Evolutionary conservation across 495 filamentous ascomycete genomes (phyloP), one percentile per base, ranked within the genome.

Genomic region (Xylaria venustula): DNA sequence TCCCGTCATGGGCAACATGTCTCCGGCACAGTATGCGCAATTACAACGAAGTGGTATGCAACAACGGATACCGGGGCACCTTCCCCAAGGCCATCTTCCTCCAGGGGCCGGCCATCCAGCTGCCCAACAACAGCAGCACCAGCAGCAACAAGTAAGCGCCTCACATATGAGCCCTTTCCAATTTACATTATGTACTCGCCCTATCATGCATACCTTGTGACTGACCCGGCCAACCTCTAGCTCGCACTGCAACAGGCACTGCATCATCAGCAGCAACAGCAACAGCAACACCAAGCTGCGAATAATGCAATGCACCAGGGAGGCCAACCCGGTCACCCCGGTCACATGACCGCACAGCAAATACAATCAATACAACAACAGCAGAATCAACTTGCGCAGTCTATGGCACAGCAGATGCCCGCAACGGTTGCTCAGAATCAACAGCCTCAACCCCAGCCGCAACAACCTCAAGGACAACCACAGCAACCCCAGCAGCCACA

Each of bases 1-100:
- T 34, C 83, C 83, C 20, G 85, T 89, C 67, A 85, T 83, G 15
- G 83, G 86, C 25, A 84, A 83, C 25, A 73, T 88, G 54, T 86
- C 64, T 58, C 73, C 79, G 25, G 79, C 79, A 26, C 85, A 88
- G 57, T 76, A 84, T 62, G 76, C 78, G 45, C 80, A 83, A 23
- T 83, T 88, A 78, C 11, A 82, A 22, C 68, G 71, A 49, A 69
- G 65, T 47, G 61, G 64, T 36, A 77, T 77, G 65, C 73, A 55
- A 54, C 62, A 68, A 60, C 67, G 70, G 54, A 60, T 81, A 46
- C 73, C 79, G 34, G 70, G 75, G 58, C 79, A 82, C 64, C 68
- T 81, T 30, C 78, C 79, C 37, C 76, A 73, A 54, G 73, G 70
- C 32, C 80, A 82, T 60, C 67, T 79, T 49, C 75, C 75, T 62